Percentiles rank a stretch among this genome's conserved stretches.
These are phyloP conservation scores for Baorangia bicolor DNA, from an alignment of 768 basidiomycete genomes.

Conservation along the genomic window DNA sequence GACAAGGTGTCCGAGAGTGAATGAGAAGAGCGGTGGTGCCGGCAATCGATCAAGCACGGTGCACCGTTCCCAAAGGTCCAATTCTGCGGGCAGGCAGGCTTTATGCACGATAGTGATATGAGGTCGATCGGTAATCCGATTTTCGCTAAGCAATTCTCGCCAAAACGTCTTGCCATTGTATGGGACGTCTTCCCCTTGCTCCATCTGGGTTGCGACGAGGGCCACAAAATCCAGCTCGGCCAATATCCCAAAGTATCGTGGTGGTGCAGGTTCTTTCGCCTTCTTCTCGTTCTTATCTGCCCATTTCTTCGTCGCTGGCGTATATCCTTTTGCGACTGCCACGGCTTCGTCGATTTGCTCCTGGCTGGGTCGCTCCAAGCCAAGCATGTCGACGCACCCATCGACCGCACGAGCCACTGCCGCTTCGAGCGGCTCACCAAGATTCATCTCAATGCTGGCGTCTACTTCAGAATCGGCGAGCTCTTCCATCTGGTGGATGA, in stretches of 20 bases:
- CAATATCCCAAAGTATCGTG: constrained; percentile 78
- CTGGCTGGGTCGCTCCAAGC: constrained; percentile 48
- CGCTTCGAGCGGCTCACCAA: constrained; percentile 53
- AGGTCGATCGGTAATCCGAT: constrained; percentile 57
- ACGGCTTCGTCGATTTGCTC: constrained; percentile 52
- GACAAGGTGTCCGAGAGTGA: constrained; percentile 59
- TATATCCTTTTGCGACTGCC: constrained; percentile 42
- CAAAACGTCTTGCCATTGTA: constrained; percentile 44
- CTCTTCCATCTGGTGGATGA: constrained; percentile 62
- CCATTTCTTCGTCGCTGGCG: constrained; percentile 24
- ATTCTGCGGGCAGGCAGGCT: constrained; percentile 40
- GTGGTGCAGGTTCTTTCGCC: constrained; percentile 22
- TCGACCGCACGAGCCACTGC: constrained; percentile 59
- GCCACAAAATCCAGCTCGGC: constrained; percentile 65
- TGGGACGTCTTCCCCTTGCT: constrained; percentile 31
- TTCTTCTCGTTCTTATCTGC: constrained; percentile 23
- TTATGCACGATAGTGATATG: constrained; percentile 88
- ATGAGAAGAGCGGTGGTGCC: constrained; percentile 55
- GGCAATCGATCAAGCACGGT: constrained; percentile 11
- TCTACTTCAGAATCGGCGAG: constrained; percentile 67
- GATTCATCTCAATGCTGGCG: constrained; percentile 62
- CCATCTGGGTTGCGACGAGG: constrained; percentile 46
- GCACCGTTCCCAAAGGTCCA: constrained; percentile 45
- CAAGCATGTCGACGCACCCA: constrained; percentile 54
- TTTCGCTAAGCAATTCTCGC: constrained; percentile 40